Conservation (phyloP, 2,329 filamentous ascomycete species). For the Colletotrichum costaricense region DNA sequence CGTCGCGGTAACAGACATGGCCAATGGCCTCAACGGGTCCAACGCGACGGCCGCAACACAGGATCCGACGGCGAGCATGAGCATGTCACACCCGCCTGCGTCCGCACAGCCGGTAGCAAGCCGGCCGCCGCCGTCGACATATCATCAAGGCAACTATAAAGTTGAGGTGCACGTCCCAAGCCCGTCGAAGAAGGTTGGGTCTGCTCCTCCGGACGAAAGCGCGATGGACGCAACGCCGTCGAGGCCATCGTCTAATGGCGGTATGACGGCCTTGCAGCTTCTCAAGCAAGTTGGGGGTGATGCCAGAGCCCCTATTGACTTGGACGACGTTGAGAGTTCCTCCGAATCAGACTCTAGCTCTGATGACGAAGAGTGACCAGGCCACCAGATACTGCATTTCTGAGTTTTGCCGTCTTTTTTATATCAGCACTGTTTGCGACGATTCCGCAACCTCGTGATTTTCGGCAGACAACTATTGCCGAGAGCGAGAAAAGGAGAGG, state of each 20-base stretch:
- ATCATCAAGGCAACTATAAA: constrained; percentile 8
- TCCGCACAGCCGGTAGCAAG: background rate
- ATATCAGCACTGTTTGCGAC: background rate
- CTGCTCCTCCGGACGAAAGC: background rate
- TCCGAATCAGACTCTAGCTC: constrained; percentile 22
- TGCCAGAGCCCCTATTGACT: background rate
- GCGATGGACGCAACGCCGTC: background rate
- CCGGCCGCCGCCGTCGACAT: constrained; percentile 7
- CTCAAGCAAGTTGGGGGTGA: background rate
- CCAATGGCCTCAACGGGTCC: constrained; percentile 49
- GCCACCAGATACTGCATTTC: background rate
- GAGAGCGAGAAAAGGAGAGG: no score
- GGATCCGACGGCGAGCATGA: constrained; percentile 46
- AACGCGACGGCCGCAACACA: constrained; percentile 49
- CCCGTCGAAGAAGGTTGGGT: background rate
- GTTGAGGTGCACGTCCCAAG: constrained; percentile 15
- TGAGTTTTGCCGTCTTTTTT: background rate
- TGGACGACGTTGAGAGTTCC: background rate
- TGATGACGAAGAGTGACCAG: background rate
- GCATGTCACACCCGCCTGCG: background rate
- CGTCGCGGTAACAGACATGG: constrained; percentile 46
- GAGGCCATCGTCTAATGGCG: constrained; percentile 39
- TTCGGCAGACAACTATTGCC: no score
- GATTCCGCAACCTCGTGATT: background rate
- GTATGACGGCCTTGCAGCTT: constrained; percentile 38